Base-by-base conservation (phyloP, 2,329 filamentous ascomycete species). In the Paraconiothyrium sp. region DNA sequence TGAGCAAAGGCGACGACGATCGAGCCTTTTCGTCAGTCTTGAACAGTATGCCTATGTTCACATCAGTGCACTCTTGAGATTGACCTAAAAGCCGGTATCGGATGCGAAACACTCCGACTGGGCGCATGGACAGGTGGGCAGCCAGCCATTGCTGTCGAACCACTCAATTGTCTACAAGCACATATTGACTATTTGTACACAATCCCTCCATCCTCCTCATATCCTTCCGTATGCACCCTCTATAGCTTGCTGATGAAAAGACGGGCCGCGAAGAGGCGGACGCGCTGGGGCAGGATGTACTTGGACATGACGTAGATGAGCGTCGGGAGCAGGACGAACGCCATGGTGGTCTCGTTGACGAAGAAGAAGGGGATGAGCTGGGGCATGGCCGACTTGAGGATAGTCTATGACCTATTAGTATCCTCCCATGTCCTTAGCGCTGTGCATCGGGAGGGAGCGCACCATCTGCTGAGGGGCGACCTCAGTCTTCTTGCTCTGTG, bases 241-340 rank as follows among this genome's bases (percentile, higher is more conserved):
- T 78, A 81, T 72, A 81, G 74, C 77, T 81, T 81, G 78, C 76
- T 79, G 73, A 81, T 81, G 73, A 81, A 81, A 57, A 81, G 73
- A 58, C 79, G 74, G 62, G 78, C 78, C 58, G 72, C 73, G 73
- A 79, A 78, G 51, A 78, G 70, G 67, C 79, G 78, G 63, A 81
- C 70, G 61, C 73, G 75, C 73, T 80, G 76, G 63, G 79, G 79
- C 43, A 81, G 76, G 61, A 79, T 74, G 75, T 81, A 81, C 69
- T 81, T 81, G 66, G 78, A 79, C 69, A 80, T 72, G 69, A 81
- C 58, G 73, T 80, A 81, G 76, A 81, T 79, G 67, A 81, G 76
- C 57, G 77, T 73, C 48, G 79, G 79, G 47, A 81, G 70, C 60
- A 78, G 69, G 71, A 80, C 68, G 67, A 80, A 80, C 50, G 78